Evolutionary conservation across 345 rosid genomes (phyloP).

Genomic region (Melaleuca quinquenervia): DNA sequence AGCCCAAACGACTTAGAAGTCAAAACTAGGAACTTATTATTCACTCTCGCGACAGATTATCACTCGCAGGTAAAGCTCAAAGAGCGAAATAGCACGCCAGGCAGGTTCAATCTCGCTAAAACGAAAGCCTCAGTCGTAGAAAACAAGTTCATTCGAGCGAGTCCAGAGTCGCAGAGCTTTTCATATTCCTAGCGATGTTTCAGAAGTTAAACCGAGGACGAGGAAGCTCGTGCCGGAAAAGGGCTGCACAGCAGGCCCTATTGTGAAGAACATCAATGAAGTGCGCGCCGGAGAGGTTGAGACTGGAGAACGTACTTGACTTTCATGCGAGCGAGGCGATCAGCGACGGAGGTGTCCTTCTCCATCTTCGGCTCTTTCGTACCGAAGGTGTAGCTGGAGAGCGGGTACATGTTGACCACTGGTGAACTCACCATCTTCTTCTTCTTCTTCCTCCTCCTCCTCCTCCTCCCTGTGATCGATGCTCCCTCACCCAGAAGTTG

Average conservation of each 20-base stretch:
- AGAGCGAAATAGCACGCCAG: neutral
- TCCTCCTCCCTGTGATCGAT: neutral
- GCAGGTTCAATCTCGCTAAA: neutral
- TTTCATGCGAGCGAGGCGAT: constrained; percentile 99
- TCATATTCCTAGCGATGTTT: neutral
- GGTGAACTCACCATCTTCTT: constrained; percentile 52
- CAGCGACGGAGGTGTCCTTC: constrained; percentile 95
- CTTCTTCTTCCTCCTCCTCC: neutral
- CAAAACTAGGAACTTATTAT: neutral
- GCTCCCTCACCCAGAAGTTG: neutral
- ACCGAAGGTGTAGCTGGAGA: constrained; percentile 90
- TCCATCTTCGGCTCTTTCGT: constrained; percentile 96
- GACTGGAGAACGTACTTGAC: constrained; percentile 40
- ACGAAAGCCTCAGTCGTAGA: neutral
- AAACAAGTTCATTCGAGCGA: neutral
- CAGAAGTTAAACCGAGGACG: neutral
- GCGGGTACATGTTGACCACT: constrained; percentile 87
- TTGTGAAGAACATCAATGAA: neutral
- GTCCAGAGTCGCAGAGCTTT: neutral
- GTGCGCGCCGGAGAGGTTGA: neutral
- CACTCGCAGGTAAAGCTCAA: neutral
- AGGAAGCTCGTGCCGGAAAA: neutral
- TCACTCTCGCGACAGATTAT: neutral
- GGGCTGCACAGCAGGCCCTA: neutral
- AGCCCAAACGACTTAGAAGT: neutral